Base-by-base conservation (phyloP, 768 basidiomycete species). In the Guyanaporus albipodus region DNA sequence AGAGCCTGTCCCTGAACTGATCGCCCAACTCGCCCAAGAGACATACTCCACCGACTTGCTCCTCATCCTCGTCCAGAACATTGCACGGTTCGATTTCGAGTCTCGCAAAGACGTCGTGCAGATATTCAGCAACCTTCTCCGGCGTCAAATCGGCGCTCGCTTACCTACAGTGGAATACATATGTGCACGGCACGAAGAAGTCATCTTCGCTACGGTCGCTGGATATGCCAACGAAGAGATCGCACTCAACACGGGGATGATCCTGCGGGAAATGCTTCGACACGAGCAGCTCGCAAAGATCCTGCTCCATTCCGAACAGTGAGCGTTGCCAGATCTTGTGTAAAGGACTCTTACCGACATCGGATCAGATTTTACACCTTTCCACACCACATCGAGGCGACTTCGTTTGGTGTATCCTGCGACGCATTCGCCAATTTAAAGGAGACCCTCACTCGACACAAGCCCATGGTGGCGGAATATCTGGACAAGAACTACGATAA, bases 101-200 rank as follows among this genome's bases (percentile, higher is more conserved):
- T 85, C 91, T 23, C 78, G 91, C 47, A 87, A 87, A 66, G 87
- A 89, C 52, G 85, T 87, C 28, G 85, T 87, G 0, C 85, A 88
- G 67, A 86, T 87, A 56, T 88, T 88, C 75, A 96, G 93, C 68
- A 86, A 92, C 55, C 80, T 99, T 17, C 71, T 88, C 22, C 77
- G 86, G 38, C 79, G 96, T 38, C 93, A 97, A 68, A 96, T 99
- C 57, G 96, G 96, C 32, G 76, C 85, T 4, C 82, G 95, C 35
- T 87, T 82, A 71, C 96, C 96, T n/a, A 98, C 96, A 0, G 93
- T 98, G 38, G 96, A 99, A 56, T 93, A 96, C 59, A 79, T 98
- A 14, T 77, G 76, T 8, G 79, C 79, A 29, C 87, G 88, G 58
- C 83, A 78, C 8, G 85, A 83, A 45, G 77, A 87, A 26, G 76